These are phyloP conservation scores for Cyclanthera cordifolia DNA, from an alignment of 306 rosid species.

Conservation along the genomic window DNA sequence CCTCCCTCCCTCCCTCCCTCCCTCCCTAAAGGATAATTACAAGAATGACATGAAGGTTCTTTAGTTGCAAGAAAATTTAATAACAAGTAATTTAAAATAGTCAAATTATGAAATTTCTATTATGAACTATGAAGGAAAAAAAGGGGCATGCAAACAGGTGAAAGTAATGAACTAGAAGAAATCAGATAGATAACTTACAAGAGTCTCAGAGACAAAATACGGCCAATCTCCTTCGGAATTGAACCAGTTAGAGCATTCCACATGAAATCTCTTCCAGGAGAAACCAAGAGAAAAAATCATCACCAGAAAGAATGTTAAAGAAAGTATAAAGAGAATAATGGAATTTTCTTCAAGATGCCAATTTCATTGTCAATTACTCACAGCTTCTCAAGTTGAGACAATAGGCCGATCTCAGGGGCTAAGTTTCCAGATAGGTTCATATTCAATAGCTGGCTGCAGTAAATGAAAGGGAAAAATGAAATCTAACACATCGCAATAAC, in stretches of 20 bases:
- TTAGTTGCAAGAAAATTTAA: neutral
- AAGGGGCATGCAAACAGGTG: neutral
- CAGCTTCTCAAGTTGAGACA: slow-evolving; percentile 49
- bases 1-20: too few relatives aligned
- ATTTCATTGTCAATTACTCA: slow-evolving; percentile 25
- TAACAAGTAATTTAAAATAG: neutral
- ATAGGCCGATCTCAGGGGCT: slow-evolving; percentile 56
- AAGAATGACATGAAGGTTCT: neutral
- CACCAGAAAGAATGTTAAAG: slow-evolving; percentile 11
- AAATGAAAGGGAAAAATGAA: slow-evolving; percentile 9
- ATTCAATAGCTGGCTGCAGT: slow-evolving; percentile 51
- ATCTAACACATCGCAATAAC: neutral
- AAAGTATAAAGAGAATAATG: neutral
- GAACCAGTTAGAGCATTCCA: slow-evolving; percentile 69
- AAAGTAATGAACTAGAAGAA: neutral
- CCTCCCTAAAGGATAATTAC: too few relatives aligned
- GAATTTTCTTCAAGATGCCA: neutral
- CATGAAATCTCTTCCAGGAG: slow-evolving; percentile 61
- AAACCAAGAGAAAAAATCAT: slow-evolving; percentile 26
- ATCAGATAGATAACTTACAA: slow-evolving; percentile 42
- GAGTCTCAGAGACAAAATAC: slow-evolving; percentile 41
- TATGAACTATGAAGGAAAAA: slow-evolving; percentile 14
- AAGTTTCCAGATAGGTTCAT: slow-evolving; percentile 59
- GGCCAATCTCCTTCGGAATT: slow-evolving; percentile 74
- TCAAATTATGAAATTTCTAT: slow-evolving; percentile 6